These are phyloP conservation scores for Trichopus zeylanicus DNA, from an alignment of 116 monocot genomes.

Conservation along the genomic window DNA sequence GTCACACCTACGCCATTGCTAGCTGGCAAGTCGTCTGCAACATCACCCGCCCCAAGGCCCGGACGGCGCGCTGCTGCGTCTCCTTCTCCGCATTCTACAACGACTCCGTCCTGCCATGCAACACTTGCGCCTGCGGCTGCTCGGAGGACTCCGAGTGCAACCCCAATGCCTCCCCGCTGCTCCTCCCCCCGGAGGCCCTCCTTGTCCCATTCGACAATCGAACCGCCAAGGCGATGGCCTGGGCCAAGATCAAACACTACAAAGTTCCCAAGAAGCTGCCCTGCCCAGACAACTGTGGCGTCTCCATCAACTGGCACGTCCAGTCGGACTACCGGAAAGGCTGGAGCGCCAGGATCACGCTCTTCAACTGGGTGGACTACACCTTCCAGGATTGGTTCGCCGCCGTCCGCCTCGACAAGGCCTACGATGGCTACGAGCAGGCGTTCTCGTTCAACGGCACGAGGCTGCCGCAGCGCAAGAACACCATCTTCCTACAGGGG, in stretches of 20 bases:
- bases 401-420: constrained; percentile 39
- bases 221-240: constrained; percentile 72
- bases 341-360: constrained; percentile 79
- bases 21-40: constrained; percentile 92
- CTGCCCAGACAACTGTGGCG: constrained; percentile 80
- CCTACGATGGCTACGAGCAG: constrained; percentile 58
- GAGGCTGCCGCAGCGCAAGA: constrained; percentile 22
- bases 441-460: constrained; percentile 95
- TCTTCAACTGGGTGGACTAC: constrained; percentile 90
- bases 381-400: constrained; percentile 92
- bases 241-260: constrained; percentile 72
- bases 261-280: constrained; percentile 40
- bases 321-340: constrained; percentile 57
- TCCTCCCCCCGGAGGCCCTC: constrained; percentile 82
- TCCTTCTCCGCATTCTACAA: constrained; percentile 97
- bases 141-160: constrained; percentile 38
- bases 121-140: constrained; percentile 92
- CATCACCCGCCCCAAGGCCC: constrained; percentile 54
- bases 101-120: constrained; percentile 78
- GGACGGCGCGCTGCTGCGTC: constrained; percentile 63
- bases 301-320: constrained; percentile 92
- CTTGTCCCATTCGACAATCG: constrained; percentile 76
- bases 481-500: constrained; percentile 70
- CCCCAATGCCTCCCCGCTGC: constrained; percentile 37
- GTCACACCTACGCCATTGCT: constrained; percentile 43